These are phyloP conservation scores for Yamadazyma akitaensis DNA, from an alignment of 805 yeast species.

Conservation along the genomic window DNA sequence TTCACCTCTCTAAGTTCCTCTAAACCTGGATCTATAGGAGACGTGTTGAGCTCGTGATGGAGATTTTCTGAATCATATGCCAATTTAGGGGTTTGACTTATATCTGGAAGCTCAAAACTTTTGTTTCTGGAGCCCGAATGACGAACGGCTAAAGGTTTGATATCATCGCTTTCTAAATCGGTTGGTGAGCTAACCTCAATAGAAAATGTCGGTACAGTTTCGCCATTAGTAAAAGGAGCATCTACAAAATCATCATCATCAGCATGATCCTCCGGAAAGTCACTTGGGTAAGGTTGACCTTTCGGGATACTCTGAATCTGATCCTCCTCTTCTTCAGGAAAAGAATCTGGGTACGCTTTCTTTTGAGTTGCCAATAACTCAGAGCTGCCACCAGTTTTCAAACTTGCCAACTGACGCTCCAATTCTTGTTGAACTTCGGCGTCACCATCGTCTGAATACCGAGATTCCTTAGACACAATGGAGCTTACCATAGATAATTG, in stretches of 20 bases:
- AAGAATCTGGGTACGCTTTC: slow-evolving; percentile 1
- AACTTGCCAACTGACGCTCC: slow-evolving; percentile 33
- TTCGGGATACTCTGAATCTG: neutral
- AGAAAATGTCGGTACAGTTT: neutral
- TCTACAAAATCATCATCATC: neutral
- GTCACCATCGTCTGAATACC: slow-evolving; percentile 22
- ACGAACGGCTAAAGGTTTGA: slow-evolving; percentile 20
- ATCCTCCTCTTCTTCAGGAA: slow-evolving; percentile 9
- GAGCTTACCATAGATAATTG: slow-evolving; percentile 42
- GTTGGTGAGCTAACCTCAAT: slow-evolving; percentile 2
- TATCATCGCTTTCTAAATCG: slow-evolving; percentile 15
- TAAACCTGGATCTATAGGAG: neutral
- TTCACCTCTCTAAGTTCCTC: slow-evolving; percentile 3
- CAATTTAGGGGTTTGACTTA: slow-evolving; percentile 9
- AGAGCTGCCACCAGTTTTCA: slow-evolving; percentile 24
- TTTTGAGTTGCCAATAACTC: slow-evolving; percentile 4
- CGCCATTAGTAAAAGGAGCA: neutral
- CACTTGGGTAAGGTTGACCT: slow-evolving; percentile 2
- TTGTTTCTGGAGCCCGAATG: slow-evolving; percentile 9
- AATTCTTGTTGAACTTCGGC: slow-evolving; percentile 34
- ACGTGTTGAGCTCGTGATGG: neutral
- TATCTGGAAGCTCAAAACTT: slow-evolving; percentile 12
- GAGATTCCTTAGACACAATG: slow-evolving; percentile 34
- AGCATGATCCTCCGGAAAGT: slow-evolving; percentile 2
- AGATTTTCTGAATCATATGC: neutral